Evolutionary conservation across 495 filamentous ascomycete genomes (phyloP), one percentile per base, ranked within the genome.

Genomic region (Penicillium malachiteum): DNA sequence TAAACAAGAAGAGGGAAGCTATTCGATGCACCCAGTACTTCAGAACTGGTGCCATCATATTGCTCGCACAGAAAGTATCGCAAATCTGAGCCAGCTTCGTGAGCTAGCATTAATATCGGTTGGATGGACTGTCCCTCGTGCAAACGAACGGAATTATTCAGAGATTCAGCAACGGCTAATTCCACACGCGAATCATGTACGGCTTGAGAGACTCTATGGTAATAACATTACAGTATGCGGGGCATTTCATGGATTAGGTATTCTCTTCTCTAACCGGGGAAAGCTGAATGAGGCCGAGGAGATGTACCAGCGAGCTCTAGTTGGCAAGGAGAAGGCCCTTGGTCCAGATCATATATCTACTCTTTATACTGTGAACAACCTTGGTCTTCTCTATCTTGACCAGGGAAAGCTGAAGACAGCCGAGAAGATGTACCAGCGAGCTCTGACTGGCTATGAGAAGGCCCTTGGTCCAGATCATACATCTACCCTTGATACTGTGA

Each of bases 161-260:
- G 39, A 59, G 17, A 43, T 67, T 30, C 62, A 74, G 57, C 70
- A 55, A 54, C 67, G 75, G 47, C 68, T 73, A 55, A 57, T 76
- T 52, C 65, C 65, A 57, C 74, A 77, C 61, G 70, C 70, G 55
- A 59, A 64, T 54, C 39, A 53, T 52, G 39, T 68, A 21, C 31
- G 40, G 50, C 35, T 43, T 57, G 13, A 37, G 30, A 13, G 41
- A 33, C 52, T 41, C 5, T 48, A 21, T 45, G 44, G 11, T 38
- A 9, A 42, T 38, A 49, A 57, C 55, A 35, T 50, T 45, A 32
- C 32, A n/a, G n/a, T 13, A n/a, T 67, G n/a, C 61, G 34, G 47
- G 45, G 47, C 6, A 26, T 57, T 63, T 13, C 13, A 53, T 56
- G 11, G 45, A 7, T 37, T 63, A 35, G 59, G 57, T 17, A 45